These are phyloP conservation scores for Solanum aculeatissimum DNA, from an alignment of 305 asterid genomes.

Conservation along the genomic window DNA sequence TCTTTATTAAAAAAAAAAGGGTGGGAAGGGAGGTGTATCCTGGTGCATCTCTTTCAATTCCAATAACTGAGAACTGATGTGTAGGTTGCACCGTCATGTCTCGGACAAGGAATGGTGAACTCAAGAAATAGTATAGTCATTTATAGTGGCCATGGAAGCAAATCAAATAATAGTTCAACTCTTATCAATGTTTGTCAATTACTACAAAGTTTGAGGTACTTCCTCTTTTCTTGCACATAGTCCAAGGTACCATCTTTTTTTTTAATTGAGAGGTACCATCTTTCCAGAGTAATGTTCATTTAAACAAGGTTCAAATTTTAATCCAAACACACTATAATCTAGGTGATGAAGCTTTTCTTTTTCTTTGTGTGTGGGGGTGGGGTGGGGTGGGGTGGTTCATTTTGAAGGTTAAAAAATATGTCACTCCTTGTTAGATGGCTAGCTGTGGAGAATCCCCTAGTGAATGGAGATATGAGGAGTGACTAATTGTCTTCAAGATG, in stretches of 20 bases:
- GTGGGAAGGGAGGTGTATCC: not conserved
- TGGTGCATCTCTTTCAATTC: constrained; percentile 26
- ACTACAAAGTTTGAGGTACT: not conserved
- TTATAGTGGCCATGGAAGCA: not conserved
- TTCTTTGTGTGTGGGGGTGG: not conserved
- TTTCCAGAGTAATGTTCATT: not conserved
- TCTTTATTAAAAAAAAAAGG: not conserved
- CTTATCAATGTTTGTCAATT: not conserved
- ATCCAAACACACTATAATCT: not conserved
- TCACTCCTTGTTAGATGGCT: not conserved
- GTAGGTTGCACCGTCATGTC: not conserved
- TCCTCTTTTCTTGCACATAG: not conserved
- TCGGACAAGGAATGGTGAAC: not conserved
- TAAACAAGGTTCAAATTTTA: not conserved
- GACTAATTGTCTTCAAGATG: not conserved
- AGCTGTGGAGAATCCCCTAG: not conserved
- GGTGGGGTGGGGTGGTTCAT: not conserved
- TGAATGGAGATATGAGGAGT: not conserved
- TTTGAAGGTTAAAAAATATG: not conserved
- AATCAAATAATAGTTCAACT: not conserved
- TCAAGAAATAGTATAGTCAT: not conserved
- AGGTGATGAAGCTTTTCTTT: not conserved
- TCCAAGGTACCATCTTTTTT: not conserved
- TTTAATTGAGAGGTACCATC: not conserved
- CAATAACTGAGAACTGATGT: not conserved